phyloP scores from a whole-genome alignment of 2,329 filamentous ascomycete genomes.

The Hymenotorrendiella dingleyae region DNA sequence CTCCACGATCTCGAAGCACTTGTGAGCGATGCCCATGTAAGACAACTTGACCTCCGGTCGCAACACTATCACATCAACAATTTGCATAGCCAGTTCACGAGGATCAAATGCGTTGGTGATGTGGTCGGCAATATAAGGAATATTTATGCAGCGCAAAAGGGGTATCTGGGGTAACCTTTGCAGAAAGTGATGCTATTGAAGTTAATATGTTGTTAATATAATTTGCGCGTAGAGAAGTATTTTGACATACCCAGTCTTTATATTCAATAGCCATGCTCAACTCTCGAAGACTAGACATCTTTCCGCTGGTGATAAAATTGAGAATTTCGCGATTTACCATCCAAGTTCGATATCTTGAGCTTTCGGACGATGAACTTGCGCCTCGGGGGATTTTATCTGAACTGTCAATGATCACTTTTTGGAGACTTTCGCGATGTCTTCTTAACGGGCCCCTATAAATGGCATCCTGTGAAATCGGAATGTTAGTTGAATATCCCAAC shows the following conservation, averaged over 20 bases:
- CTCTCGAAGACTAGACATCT: constrained; percentile 66
- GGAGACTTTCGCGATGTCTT: constrained; percentile 64
- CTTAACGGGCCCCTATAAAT: constrained; percentile 67
- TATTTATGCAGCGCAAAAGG: constrained; percentile 64
- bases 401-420: constrained; percentile 69
- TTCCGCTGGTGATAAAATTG: constrained; percentile 68
- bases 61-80: constrained; percentile 72
- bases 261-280: constrained; percentile 68
- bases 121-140: constrained; percentile 61
- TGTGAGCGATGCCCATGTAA: constrained; percentile 69
- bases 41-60: constrained; percentile 70
- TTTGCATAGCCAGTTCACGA: constrained; percentile 67
- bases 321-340: constrained; percentile 63
- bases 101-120: constrained; percentile 50
- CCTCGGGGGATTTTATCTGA: constrained; percentile 45
- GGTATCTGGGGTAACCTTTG: constrained; percentile 66
- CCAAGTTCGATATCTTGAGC: constrained; percentile 60
- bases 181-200: constrained; percentile 65
- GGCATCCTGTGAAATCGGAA: constrained; percentile 39
- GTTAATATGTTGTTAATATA: constrained; percentile 8
- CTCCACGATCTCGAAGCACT: constrained; percentile 80
- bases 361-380: constrained; percentile 32
- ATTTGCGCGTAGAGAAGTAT: background rate
- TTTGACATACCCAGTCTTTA: constrained; percentile 65
- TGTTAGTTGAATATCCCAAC: constrained; percentile 4